A percentile compares a stretch with the other conserved stretches of the same genome.
Conservation (phyloP, 2,329 filamentous ascomycete genomes). For the Aureobasidium sp. region DNA sequence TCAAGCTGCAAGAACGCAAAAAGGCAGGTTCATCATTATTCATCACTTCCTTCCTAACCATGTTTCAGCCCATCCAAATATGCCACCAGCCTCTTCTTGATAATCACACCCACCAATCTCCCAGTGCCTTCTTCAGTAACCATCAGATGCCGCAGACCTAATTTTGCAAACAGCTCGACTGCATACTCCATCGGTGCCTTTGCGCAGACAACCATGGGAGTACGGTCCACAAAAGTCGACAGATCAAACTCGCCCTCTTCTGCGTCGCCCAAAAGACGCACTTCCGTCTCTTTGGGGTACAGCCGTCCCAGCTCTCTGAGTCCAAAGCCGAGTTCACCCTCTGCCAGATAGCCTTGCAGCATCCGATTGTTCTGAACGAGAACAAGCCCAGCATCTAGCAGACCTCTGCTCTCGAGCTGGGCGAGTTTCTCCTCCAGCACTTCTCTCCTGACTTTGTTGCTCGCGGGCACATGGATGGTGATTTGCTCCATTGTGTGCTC, state of each 20-base stretch:
- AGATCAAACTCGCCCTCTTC: slow-evolving; percentile 38
- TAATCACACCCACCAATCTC: slow-evolving; percentile 46
- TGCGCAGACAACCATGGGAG: slow-evolving; percentile 44
- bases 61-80: slow-evolving; percentile 43
- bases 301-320: slow-evolving; percentile 33
- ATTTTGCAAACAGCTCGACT: slow-evolving; percentile 53
- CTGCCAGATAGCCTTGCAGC: slow-evolving; percentile 49
- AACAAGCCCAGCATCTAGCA: slow-evolving; percentile 53
- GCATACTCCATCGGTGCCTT: slow-evolving; percentile 52
- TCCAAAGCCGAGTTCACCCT: slow-evolving; percentile 48
- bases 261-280: slow-evolving; percentile 34
- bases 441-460: slow-evolving; percentile 37
- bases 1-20: neutral
- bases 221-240: slow-evolving; percentile 47
- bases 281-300: slow-evolving; percentile 28
- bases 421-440: slow-evolving; percentile 41
- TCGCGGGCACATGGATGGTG: slow-evolving; percentile 41
- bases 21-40: neutral
- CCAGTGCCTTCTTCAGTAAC: slow-evolving; percentile 48
- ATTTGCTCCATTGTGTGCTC: slow-evolving; percentile 50
- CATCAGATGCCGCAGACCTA: slow-evolving; percentile 49
- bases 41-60: neutral
- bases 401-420: slow-evolving; percentile 42
- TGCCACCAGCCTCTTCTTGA: slow-evolving; percentile 52
- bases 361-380: slow-evolving; percentile 44